A percentile compares a stretch with the other conserved stretches of the same genome.
phyloP scores from a whole-genome alignment of 306 rosid genomes.

The Biancaea sappan region DNA sequence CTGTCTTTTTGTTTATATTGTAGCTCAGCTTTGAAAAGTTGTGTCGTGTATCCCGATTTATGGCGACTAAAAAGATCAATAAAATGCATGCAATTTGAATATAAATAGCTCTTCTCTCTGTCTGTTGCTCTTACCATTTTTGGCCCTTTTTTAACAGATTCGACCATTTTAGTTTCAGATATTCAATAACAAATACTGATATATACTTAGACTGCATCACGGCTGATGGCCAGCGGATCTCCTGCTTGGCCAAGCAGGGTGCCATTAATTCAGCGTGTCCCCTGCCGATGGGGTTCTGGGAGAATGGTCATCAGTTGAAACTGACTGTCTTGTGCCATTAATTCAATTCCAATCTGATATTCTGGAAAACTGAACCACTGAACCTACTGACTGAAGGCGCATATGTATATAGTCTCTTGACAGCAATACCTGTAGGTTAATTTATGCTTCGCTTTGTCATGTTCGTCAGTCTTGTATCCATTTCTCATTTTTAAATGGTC shows the following conservation, averaged over 20 bases:
- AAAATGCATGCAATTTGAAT: too few species aligned
- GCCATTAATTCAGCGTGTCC: too few species aligned
- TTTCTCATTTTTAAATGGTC: conserved; percentile 36
- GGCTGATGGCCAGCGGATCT: too few species aligned
- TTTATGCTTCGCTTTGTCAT: background rate
- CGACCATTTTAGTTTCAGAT: conserved; percentile 54
- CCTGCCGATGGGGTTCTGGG: conserved; percentile 51
- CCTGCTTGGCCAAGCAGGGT: too few species aligned
- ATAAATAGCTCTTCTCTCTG: background rate
- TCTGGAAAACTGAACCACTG: conserved; percentile 69
- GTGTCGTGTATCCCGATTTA: background rate
- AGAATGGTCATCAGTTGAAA: conserved; percentile 51
- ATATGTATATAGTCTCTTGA: conserved; percentile 77
- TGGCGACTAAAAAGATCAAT: too few species aligned
- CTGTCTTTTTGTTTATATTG: background rate
- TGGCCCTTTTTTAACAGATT: conserved; percentile 45
- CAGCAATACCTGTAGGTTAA: conserved; percentile 74
- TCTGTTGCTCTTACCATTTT: background rate
- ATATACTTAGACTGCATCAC: conserved; percentile 52
- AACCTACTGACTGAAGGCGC: conserved; percentile 58
- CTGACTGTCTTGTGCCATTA: conserved; percentile 60
- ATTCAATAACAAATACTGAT: conserved; percentile 72
- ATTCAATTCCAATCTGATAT: conserved; percentile 60
- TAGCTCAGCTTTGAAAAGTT: background rate
- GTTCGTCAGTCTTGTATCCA: conserved; percentile 11